Evolutionary conservation across 2,329 filamentous ascomycete genomes (phyloP), one percentile per base, ranked within the genome.

Genomic region (Colletotrichum nymphaeae): DNA sequence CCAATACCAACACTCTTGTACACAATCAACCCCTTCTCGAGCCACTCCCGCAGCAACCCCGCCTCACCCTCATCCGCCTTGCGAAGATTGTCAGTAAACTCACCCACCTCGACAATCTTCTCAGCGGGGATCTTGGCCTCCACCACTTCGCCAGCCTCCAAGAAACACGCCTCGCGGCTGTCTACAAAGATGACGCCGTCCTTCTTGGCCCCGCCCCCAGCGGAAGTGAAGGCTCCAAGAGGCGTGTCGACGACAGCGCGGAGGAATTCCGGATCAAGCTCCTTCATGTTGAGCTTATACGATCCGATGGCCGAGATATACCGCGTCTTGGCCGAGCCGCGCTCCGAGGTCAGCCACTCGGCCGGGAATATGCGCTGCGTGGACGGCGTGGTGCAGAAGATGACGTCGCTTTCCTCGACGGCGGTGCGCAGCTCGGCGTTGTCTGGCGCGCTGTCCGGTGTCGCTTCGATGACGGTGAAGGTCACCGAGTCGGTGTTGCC

Each of bases 1-100:
- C 91, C 91, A 67, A 93, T 80, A 0, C 92, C 92, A 3, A 93
- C 91, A 76, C 89, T 89, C 85, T 94, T 93, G 78, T 92, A 93
- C 42, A 94, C 89, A 0, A 93, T 88, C 78, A 93, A 91, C 0
- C 92, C 92, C 59, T 84, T 85, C 73, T 88, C 85, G 63, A 93
- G 78, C 90, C 91, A 93, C 46, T 91, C 87, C 53, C 84, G 83
- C 75, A 93, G 75, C 12, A 80, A 81, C 74, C 84, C 81, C 67
- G 83, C 82, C 11, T 82, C 79, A 24, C 77, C 26, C 80, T 80
- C 75, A 79, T 76, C 75, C 2, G 70, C 67, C 46, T 82, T 92
- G 89, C 70, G 11, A 12, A 73, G 19, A 3, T 91, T 89, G 5
- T 92, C 84, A 1, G 93, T 82, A 0, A 92, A 88, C 0, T 90